phyloP scores from a whole-genome alignment of 148 eudicot species.

The Vaccinium darrowii region DNA sequence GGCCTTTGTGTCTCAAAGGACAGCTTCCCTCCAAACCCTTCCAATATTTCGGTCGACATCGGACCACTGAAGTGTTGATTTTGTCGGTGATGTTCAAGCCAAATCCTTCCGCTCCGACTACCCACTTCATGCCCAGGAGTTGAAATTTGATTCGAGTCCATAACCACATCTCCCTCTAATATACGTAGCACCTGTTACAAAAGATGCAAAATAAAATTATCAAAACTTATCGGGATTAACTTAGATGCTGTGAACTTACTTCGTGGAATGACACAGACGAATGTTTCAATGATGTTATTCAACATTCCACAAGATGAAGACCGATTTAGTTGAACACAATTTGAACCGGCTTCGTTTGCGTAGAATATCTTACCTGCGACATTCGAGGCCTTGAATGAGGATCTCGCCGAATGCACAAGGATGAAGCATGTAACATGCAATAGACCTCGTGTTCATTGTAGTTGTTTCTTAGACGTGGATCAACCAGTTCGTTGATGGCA shows the following conservation, averaged over 20 bases:
- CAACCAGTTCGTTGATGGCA: slow-evolving; percentile 66
- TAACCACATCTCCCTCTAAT: slow-evolving; percentile 68
- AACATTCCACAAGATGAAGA: background rate
- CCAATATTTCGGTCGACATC: slow-evolving; percentile 28
- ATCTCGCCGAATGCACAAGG: slow-evolving; percentile 75
- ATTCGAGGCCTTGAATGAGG: slow-evolving; percentile 89
- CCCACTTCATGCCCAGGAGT: slow-evolving; percentile 55
- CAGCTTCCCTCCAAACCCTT: slow-evolving; percentile 39
- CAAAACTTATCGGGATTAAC: background rate
- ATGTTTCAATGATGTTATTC: background rate
- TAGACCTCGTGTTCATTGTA: slow-evolving; percentile 75
- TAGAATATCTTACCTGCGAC: slow-evolving; percentile 66
- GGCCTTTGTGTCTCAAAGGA: slow-evolving; percentile 38
- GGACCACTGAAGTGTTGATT: slow-evolving; percentile 29
- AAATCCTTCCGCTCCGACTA: slow-evolving; percentile 58
- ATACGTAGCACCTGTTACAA: slow-evolving; percentile 62
- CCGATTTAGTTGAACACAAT: background rate
- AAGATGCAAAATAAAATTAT: background rate
- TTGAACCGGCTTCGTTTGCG: background rate
- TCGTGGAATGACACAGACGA: background rate
- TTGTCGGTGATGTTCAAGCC: slow-evolving; percentile 28
- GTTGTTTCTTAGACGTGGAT: slow-evolving; percentile 58
- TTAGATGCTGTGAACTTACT: background rate
- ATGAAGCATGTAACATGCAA: slow-evolving; percentile 87
- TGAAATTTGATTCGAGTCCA: slow-evolving; percentile 50